Conservation (phyloP, 2,329 filamentous ascomycete genomes). For the Plenodomus lindquistii region DNA sequence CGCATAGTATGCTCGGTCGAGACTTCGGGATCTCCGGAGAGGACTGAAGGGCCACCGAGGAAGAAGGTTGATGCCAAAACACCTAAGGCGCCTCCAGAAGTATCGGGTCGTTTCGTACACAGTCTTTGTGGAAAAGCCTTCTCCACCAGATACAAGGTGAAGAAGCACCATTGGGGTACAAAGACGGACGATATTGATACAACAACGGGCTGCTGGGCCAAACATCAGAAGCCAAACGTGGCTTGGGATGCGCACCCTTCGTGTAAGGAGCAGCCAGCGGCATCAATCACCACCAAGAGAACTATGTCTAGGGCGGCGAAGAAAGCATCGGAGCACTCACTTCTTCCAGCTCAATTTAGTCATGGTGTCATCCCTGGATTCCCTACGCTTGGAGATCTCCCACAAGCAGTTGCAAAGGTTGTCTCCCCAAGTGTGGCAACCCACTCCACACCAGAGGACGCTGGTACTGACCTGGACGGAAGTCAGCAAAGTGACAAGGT, state of each 20-base stretch:
- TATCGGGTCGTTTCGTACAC: conserved; percentile 25
- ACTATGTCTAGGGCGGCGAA: background rate
- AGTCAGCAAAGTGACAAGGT: too few species aligned
- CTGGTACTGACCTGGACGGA: conserved; percentile 1
- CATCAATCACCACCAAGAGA: background rate
- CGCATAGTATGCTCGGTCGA: background rate
- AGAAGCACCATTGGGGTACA: conserved; percentile 41
- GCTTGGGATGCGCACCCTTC: conserved; percentile 38
- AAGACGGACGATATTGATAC: conserved; percentile 26
- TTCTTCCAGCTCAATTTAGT: conserved; percentile 6
- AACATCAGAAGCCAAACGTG: conserved; percentile 31
- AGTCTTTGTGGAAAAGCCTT: conserved; percentile 36
- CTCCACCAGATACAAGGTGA: conserved; percentile 25
- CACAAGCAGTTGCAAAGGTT: conserved; percentile 11
- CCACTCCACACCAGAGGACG: background rate
- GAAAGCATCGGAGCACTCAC: background rate
- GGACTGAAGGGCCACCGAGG: background rate
- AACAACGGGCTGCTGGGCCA: conserved; percentile 39
- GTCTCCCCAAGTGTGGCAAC: background rate
- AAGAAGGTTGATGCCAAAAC: background rate
- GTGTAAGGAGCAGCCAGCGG: conserved; percentile 17
- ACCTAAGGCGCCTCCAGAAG: background rate
- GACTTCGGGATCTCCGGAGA: background rate
- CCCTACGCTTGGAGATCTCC: conserved; percentile 18
- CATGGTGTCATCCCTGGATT: conserved; percentile 10